phyloP scores from a whole-genome alignment of 2,329 filamentous ascomycete species.

The Clonostachys sp. region DNA sequence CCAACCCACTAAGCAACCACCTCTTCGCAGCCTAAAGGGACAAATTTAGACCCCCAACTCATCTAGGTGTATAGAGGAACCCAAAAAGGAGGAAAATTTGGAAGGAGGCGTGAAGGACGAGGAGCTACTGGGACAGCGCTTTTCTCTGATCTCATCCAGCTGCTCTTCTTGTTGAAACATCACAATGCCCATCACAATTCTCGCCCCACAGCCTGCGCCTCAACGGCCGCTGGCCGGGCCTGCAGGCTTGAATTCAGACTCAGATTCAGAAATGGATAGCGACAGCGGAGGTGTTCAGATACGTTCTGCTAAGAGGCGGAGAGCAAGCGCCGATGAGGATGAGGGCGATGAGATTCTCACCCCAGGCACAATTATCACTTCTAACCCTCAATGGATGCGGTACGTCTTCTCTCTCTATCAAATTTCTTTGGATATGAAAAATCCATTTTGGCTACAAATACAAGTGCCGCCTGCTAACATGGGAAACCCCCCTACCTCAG shows the following conservation, averaged over 20 bases:
- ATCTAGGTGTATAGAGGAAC: too few relatives aligned
- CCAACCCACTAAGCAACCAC: too few relatives aligned
- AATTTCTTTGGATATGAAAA: not conserved
- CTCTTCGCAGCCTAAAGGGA: too few relatives aligned
- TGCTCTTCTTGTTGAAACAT: not conserved
- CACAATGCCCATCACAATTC: constrained; percentile 44
- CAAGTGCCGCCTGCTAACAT: not conserved
- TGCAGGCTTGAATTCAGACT: constrained; percentile 23
- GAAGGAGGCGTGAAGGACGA: too few relatives aligned
- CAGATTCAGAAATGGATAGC: constrained; percentile 37
- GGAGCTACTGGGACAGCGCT: too few relatives aligned
- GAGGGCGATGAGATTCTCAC: constrained; percentile 63
- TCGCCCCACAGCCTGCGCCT: constrained; percentile 29
- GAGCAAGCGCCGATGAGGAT: constrained; percentile 15
- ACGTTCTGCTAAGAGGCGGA: constrained; percentile 37
- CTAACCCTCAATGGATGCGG: constrained; percentile 96
- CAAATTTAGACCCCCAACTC: too few relatives aligned
- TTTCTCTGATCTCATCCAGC: too few relatives aligned
- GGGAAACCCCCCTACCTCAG: constrained; percentile 32
- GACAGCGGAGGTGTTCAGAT: constrained; percentile 39
- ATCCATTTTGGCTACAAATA: too few relatives aligned
- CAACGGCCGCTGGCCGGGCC: constrained; percentile 8
- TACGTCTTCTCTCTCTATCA: constrained; percentile 20
- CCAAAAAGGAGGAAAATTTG: too few relatives aligned
- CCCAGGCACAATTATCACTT: constrained; percentile 82